Evolutionary conservation across 192 early-diverging fungal species (phyloP), one percentile per base, ranked within the genome.

Genomic region (Kappamyces sp.): DNA sequence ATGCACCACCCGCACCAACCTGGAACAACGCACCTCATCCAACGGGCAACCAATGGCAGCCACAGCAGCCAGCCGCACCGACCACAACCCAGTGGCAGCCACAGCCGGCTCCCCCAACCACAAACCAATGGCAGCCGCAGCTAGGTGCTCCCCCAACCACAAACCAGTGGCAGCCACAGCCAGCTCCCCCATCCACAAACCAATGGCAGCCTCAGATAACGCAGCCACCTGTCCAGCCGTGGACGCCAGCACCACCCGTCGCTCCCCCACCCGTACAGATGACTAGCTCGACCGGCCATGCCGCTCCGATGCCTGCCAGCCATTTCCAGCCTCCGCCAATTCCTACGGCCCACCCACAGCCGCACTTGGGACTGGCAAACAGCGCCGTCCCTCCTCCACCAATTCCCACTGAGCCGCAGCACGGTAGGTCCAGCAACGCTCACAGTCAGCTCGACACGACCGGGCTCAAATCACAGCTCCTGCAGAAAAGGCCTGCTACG

Each of bases 391-490:
- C 23, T 23, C 23, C 23, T 23, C 23, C 23, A 23, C 23, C 23
- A 23, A 23, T 23, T 23, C 23, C 23, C 23, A 23, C 23, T 23
- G 23, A 23, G 23, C 23, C 23, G 23, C 23, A 23, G 23, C 23
- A 23, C 23, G 23, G 23, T 23, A 23, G 23, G 23, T 23, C 23
- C 23, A 23, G 23, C 23, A 23, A 23, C 23, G 23, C 23, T 23
- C 23, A 23, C 23, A 23, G 0, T 23, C 23, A 23, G 23, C 23
- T 23, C 23, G 23, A 23, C 23, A 23, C 39, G 94, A 97, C 64
- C 80, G 92, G 40, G 78, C 78, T 5, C 91, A 93, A 61, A 87
- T 94, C 59, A 84, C 93, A 8, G 46, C 42, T 5, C 66, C 77
- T 9, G 78, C 73, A 40, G 85, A 92, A 51, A 87, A 82, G 66